Evolutionary conservation across 208 protist species (phyloP).

Genomic region (Crithidia thermophila): DNA sequence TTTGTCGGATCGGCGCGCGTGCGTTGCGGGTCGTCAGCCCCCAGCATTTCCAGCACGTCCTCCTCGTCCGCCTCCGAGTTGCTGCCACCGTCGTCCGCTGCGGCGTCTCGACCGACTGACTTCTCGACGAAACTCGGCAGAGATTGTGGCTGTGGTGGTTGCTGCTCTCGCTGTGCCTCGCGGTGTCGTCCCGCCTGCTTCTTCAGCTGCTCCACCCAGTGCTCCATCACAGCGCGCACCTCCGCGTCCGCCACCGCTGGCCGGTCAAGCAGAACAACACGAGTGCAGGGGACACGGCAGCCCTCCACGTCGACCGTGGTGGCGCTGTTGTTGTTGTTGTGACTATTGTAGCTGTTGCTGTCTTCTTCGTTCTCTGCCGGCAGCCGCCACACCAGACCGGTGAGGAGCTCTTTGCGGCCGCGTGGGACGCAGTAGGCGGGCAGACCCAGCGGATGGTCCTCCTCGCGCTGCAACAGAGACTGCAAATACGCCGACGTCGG

Average conservation of each 20-base stretch:
- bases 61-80: conserved; percentile 7
- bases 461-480: conserved; percentile 19
- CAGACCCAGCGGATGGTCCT: conserved; percentile 20
- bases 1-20: too few species aligned
- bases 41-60: not conserved
- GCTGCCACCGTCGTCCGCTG: not conserved
- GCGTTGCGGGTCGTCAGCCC: not conserved
- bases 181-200: conserved; percentile 16
- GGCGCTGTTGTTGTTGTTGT: not conserved
- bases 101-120: not conserved
- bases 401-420: conserved; percentile 20
- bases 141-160: too few species aligned
- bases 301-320: not conserved
- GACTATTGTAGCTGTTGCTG: not conserved
- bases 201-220: conserved; percentile 22
- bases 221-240: conserved; percentile 12
- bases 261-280: conserved; percentile 19
- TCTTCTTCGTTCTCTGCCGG: not conserved
- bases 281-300: not conserved
- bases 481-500: conserved; percentile 28
- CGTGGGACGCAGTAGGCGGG: conserved; percentile 29
- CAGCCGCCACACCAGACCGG: conserved; percentile 19
- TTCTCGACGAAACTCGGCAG: not conserved
- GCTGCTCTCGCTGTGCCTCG: conserved; percentile 7
- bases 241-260: conserved; percentile 3